phyloP scores from a whole-genome alignment of 179 eudicot species.

The Spinacia oleracea region DNA sequence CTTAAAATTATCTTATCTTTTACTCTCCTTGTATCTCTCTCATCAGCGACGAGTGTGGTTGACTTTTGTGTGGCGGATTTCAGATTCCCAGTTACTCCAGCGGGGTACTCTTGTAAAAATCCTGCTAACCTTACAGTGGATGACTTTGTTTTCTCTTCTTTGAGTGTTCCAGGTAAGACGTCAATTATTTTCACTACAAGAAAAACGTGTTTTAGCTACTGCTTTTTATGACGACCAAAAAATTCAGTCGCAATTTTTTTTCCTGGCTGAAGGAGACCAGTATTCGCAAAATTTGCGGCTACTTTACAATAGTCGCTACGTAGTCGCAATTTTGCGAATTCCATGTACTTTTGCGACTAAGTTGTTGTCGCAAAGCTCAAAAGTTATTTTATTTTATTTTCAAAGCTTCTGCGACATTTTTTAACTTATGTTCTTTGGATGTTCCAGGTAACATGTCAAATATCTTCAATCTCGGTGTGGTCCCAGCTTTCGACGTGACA shows the following conservation, averaged over 20 bases:
- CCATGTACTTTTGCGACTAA: too few relatives aligned
- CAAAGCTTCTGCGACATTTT: too few relatives aligned
- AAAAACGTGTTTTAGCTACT: too few relatives aligned
- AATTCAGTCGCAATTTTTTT: too few relatives aligned
- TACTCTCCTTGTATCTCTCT: neutral
- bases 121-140: conserved; percentile 3
- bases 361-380: too few relatives aligned
- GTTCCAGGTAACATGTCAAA: neutral
- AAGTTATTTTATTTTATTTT: conserved; percentile 8
- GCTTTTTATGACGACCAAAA: too few relatives aligned
- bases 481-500: neutral
- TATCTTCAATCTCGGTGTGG: neutral
- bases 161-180: neutral
- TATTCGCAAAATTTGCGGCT: too few relatives aligned
- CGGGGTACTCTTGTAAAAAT: conserved; percentile 5
- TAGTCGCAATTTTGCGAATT: too few relatives aligned
- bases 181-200: neutral
- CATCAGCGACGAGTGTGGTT: neutral
- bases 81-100: neutral
- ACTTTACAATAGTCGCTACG: too few relatives aligned
- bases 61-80: conserved; percentile 5
- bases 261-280: too few relatives aligned
- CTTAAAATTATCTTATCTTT: neutral
- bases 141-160: conserved; percentile 4
- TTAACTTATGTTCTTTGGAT: neutral